A percentile compares a stretch with the other conserved stretches of the same genome.
Conservation (phyloP, 441 rosid genomes). For the Biscutella laevigata region DNA sequence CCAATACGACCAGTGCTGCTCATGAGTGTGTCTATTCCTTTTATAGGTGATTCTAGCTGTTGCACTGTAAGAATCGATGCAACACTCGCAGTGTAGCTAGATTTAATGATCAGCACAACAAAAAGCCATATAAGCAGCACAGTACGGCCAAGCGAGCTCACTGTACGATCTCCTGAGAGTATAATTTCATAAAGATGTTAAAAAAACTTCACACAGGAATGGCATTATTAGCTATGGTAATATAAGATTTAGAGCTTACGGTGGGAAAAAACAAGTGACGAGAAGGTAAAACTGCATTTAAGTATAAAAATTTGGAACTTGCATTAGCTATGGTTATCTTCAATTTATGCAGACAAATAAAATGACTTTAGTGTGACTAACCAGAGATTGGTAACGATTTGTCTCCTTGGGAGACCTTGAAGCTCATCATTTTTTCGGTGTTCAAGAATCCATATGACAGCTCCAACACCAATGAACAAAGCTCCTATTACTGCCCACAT, state of each 20-base stretch:
- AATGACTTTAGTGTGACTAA: slow-evolving; percentile 29
- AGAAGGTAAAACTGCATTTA: slow-evolving; percentile 78
- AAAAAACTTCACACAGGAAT: neutral
- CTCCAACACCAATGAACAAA: slow-evolving; percentile 71
- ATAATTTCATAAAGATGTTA: slow-evolving; percentile 13
- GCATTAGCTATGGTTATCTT: slow-evolving; percentile 8
- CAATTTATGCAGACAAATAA: slow-evolving; percentile 3
- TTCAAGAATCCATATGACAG: slow-evolving; percentile 87
- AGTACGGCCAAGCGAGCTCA: slow-evolving; percentile 70
- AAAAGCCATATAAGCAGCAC: slow-evolving; percentile 88
- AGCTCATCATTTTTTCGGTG: slow-evolving; percentile 84
- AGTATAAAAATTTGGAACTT: neutral
- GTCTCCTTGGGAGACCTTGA: slow-evolving; percentile 78
- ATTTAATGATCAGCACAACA: slow-evolving; percentile 73
- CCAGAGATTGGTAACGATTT: slow-evolving; percentile 72
- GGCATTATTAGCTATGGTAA: neutral
- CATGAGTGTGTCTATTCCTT: slow-evolving; percentile 71
- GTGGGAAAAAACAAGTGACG: slow-evolving; percentile 80
- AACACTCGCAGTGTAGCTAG: slow-evolving; percentile 98
- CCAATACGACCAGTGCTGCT: slow-evolving; percentile 49
- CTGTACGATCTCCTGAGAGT: slow-evolving; percentile 67
- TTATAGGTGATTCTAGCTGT: slow-evolving; percentile 77
- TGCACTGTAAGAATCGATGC: slow-evolving; percentile 88
- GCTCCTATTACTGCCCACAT: slow-evolving; percentile 77
- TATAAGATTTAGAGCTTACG: slow-evolving; percentile 39